phyloP scores from a whole-genome alignment of 441 rosid species.

The Brassica hybrid region DNA sequence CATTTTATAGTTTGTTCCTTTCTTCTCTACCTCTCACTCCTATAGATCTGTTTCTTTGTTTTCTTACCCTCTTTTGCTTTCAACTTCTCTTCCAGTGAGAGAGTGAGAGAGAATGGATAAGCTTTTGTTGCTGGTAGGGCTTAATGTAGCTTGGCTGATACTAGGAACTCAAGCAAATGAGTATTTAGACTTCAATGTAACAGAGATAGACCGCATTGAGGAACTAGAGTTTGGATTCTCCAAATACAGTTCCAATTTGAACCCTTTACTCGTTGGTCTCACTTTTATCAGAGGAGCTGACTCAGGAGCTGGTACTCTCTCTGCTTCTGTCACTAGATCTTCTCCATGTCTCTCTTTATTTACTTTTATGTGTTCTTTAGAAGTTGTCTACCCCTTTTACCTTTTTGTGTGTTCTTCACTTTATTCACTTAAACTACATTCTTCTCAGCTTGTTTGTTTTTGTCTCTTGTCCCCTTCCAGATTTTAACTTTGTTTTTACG shows the following conservation, averaged over 20 bases:
- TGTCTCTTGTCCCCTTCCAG: constrained; percentile 18
- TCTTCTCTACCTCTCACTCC: constrained; percentile 31
- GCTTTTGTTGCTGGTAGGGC: constrained; percentile 25
- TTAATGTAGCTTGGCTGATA: constrained; percentile 21
- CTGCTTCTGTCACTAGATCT: constrained; percentile 28
- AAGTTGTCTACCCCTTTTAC: neutral
- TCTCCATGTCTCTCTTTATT: constrained; percentile 2
- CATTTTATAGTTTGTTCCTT: constrained; percentile 37
- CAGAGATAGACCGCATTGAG: constrained; percentile 61
- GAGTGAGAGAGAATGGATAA: constrained; percentile 36
- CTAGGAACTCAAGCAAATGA: constrained; percentile 42
- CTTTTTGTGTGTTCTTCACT: constrained; percentile 22
- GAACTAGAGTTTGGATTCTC: constrained; percentile 59
- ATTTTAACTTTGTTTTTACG: constrained; percentile 32
- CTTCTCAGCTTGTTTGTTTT: constrained; percentile 15
- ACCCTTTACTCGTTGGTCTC: constrained; percentile 80
- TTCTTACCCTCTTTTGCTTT: constrained; percentile 1
- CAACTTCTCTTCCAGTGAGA: constrained; percentile 32
- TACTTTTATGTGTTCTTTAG: neutral
- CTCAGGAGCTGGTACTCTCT: constrained; percentile 81
- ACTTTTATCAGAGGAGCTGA: constrained; percentile 82
- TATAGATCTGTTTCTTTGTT: constrained; percentile 22
- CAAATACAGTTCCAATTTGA: constrained; percentile 40
- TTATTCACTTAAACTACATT: constrained; percentile 32
- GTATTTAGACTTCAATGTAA: constrained; percentile 57